Evolutionary conservation across 148 eudicot genomes (phyloP), one percentile per base, ranked within the genome.

Genomic region (Tetragonia tetragonoides): DNA sequence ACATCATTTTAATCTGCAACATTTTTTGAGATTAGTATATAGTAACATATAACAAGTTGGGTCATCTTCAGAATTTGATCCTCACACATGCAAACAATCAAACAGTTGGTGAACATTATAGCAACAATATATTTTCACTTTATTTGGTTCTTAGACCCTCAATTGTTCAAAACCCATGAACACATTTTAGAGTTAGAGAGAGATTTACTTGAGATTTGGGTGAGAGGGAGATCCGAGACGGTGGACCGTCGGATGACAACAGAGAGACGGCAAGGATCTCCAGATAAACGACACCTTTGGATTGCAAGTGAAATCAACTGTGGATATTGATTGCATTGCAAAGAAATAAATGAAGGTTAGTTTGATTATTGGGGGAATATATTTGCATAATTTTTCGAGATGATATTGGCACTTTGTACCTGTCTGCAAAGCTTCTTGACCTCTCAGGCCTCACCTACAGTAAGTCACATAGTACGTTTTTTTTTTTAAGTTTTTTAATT

Each of bases 241-340:
- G 81, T 77, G 47, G 80, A 65, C 4, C 62, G 84, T 83, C 81
- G 83, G 44, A 92, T 21, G 53, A 82, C 38, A 11, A 90, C 87
- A 6, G 97, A 88, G 9, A 92, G 76, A 34, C 93, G 83, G 76
- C 90, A 88, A 14, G 87, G 85, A 57, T 84, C 85, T 28, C 76
- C 88, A 18, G 88, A 84, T 71, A 71, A 77, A 56, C 93, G 89
- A 65, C 97, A 92, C 74, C 97, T 71, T 80, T 82, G 92, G 66
- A 87, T 77, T 66, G 97, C 89, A 51, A 82, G 81, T 44, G 84
- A 80, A 74, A 92, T 92, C 60, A 90, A 79, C 97, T 92, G 82
- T 47, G 0, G 51, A 68, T 15, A 28, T 28, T 28, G 16, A 16
- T 24, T 3, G 49, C 56, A 11, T 15, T 41, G 24, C 51, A 42